Evolutionary conservation across 148 eudicot species (phyloP).

Genomic region (Vaccinium corymbosum): DNA sequence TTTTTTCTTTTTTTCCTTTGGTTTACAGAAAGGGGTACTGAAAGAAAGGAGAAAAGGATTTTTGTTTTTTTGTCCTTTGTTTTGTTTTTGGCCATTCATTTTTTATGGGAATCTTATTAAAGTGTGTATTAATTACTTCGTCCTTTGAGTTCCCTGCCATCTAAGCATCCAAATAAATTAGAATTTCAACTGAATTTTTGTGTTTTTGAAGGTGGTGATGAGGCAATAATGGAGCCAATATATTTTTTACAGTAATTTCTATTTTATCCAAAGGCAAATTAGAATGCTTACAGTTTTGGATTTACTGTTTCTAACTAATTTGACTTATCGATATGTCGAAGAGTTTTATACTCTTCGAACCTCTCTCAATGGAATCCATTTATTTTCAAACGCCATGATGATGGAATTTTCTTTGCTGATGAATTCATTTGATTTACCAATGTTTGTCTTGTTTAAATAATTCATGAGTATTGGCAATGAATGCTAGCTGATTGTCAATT

Average conservation of each 20-base stretch:
- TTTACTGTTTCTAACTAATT: background rate
- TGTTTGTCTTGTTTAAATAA: background rate
- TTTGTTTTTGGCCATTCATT: background rate
- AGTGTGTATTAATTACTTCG: background rate
- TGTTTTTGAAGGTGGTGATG: background rate
- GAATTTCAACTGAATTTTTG: background rate
- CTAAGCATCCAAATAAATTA: background rate
- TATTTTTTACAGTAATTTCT: too few relatives aligned
- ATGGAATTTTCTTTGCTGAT: background rate
- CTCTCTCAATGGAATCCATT: background rate
- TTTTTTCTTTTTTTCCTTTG: background rate
- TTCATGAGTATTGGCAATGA: background rate
- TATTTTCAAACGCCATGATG: background rate
- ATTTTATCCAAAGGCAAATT: too few relatives aligned
- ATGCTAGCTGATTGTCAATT: background rate
- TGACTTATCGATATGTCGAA: too few relatives aligned
- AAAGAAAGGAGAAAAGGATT: slow-evolving; percentile 8
- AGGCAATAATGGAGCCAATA: background rate
- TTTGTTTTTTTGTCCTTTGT: background rate
- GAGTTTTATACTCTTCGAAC: background rate
- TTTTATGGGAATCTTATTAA: background rate
- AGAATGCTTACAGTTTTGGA: background rate
- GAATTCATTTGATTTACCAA: background rate
- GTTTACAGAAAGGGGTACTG: slow-evolving; percentile 4
- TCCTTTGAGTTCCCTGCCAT: background rate